Base-by-base conservation (phyloP, 352 stramenopile species). In the Peronospora tabacina region DNA sequence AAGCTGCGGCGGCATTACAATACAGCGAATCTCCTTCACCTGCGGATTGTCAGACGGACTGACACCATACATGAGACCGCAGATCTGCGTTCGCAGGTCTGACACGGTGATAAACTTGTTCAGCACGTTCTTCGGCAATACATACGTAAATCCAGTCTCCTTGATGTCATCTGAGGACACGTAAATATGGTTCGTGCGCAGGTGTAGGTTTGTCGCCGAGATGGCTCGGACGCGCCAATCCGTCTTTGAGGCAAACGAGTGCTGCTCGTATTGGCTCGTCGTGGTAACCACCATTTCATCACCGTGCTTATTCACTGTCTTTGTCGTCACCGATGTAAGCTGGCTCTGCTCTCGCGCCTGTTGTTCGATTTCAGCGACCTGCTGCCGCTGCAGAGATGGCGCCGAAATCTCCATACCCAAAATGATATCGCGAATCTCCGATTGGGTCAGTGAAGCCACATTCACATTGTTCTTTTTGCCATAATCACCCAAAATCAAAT, bases 381-480 rank as follows among this genome's bases (percentile, higher is more conserved):
- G 96, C 65, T 99, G 97, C 5, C 97, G 86, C 61, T 99, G 97
- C 46, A 99, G 78, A 19, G 95, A 99, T 37, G 97, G 97, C 40
- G 97, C 95, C 28, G 96, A 97, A 59, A 99, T 99, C 70, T 99
- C 97, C 96, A 99, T 99, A 52, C 97, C 97, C 26, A 99, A 67
- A 69, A 99, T 99, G 58, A 99, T 99, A 63, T 99, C 97, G 46
- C 97, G 89, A 44, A 99, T 98, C 71, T 99, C 97, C 39, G 90
- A 98, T 61, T 99, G 95, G 2, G 97, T 99, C 52, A 99, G 75
- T 44, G 95, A 98, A 13, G 94, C 96, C 7, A 99, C 96, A 70
- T 99, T 99, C 24, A 99, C 97, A 64, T 99, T 99, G 75, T 99
- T 99, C 68, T 99, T 98, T 75, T 99, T 99, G 49, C 96, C 96